Base-by-base conservation (phyloP, 495 filamentous ascomycete species). In the Talaromyces wortmannii region DNA sequence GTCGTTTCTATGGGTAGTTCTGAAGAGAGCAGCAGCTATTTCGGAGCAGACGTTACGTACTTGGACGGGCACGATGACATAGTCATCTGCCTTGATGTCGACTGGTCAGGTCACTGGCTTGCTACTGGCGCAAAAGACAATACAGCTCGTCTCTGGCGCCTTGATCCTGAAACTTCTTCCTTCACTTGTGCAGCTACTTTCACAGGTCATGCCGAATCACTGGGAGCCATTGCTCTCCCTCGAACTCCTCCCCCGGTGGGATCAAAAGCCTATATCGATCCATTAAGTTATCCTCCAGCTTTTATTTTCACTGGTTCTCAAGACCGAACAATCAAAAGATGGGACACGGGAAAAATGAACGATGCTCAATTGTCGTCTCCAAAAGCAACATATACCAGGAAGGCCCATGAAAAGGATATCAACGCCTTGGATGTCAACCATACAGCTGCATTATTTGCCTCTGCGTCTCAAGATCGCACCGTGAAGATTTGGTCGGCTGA, bases 381-480 rank as follows among this genome's bases (percentile, higher is more conserved):
- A 42, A 78, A 81, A 61, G 84, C 90, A 6, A 61, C 80, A 13
- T 95, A 90, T 60, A 96, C 92, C 5, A 81, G 92, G 33, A 89
- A 96, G 70, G 95, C 94, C 2, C 94, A 99, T 67, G 94, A 99
- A 55, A 99, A 97, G 61, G 94, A 99, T 59, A 99, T 99, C 73
- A 99, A 99, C 60, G 90, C 94, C 5, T 75, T 99, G 15, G 90
- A 94, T 54, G 77, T 92, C 33, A 87, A 86, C 59, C 79, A 84
- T 23, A 75, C 77, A 12, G 80, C 80, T 12, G 76, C 78, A 13
- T 68, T 95, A 1, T 96, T 97, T 67, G 94, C 95, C 11, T 96
- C 92, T 0, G 94, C 94, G 36, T 97, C 92, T 10, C 94, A 97
- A 68, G 94, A 99, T 68, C 86, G 88, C 52, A 95, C 90, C 0